Evolutionary conservation across 2,329 filamentous ascomycete species (phyloP).

Genomic region (Colletotrichum musae): DNA sequence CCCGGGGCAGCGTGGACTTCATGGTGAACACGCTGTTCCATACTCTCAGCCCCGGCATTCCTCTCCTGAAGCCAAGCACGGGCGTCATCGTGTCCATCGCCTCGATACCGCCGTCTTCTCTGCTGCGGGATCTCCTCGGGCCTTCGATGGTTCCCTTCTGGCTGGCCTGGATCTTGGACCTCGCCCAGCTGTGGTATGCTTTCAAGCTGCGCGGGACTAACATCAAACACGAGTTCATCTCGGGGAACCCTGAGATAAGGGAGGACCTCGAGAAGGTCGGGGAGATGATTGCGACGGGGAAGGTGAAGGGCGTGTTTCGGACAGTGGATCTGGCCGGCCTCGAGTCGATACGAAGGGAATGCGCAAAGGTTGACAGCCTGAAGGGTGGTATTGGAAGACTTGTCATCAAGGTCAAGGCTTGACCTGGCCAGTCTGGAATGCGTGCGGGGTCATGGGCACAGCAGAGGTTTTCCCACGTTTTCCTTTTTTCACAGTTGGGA

Average conservation of each 20-base stretch:
- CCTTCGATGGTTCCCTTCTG: constrained; percentile 51
- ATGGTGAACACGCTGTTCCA: constrained; percentile 63
- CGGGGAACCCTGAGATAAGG: constrained; percentile 56
- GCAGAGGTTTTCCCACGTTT: too few species aligned
- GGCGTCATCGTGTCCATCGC: constrained; percentile 60
- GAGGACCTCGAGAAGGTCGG: constrained; percentile 60
- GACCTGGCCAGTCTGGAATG: background rate
- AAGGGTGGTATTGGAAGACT: constrained; percentile 61
- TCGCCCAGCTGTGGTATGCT: constrained; percentile 57
- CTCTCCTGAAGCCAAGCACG: constrained; percentile 52
- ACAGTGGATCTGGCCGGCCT: constrained; percentile 59
- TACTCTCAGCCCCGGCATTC: constrained; percentile 56
- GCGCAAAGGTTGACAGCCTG: constrained; percentile 55
- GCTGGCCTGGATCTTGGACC: constrained; percentile 52
- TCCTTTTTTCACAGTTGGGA: too few species aligned
- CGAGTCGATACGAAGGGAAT: constrained; percentile 57
- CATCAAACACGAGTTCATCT: constrained; percentile 61
- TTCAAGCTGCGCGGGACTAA: constrained; percentile 61
- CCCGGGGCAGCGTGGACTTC: constrained; percentile 62
- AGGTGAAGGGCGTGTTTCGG: constrained; percentile 59
- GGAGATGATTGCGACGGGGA: constrained; percentile 57
- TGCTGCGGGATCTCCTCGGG: constrained; percentile 51
- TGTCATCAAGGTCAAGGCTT: constrained; percentile 50
- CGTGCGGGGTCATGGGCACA: too few species aligned
- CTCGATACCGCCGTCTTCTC: constrained; percentile 51